Base-by-base conservation (phyloP, 495 filamentous ascomycete species). In the Astrothelium subdiscretum region DNA sequence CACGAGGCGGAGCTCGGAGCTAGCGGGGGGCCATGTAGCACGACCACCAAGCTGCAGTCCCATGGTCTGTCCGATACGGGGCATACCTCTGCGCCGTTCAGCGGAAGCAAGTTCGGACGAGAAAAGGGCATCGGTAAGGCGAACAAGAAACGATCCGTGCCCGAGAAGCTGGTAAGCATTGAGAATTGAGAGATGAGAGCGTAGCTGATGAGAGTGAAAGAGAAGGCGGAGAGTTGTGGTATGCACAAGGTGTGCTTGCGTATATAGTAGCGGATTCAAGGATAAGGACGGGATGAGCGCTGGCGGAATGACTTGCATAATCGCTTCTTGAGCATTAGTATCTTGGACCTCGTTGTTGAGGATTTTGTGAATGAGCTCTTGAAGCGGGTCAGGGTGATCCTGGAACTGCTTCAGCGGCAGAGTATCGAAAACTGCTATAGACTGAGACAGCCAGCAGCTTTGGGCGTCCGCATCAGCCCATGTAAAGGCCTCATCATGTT, bases 11-110 rank as follows among this genome's bases (percentile, higher is more conserved):
- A 98, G 76, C 68, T 98, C 94, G 4, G 91, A 96, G 71, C 88
- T 94, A 32, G 91, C 90, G 8, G 94, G 92, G 27, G 92, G 92
- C 94, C 92, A 97, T 29, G 79, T 88, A 54, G 88, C 83, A 62
- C 90, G 80, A 20, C 78, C 42, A 8, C 87, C 88, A 1, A 97
- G 73, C 11, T 88, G 85, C 40, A 97, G 77, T 1, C 94, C 94
- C 76, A 95, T 92, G 54, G 79, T 78, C 10, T 85, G 86, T 12
- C 87, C 86, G 35, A 79, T 83, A 3, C 87, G 81, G 18, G 87
- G 79, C 24, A 85, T 82, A 3, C 89, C 88, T 18, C 79, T 70
- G 54, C 81, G 80, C 58, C 87, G 80, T 65, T 96, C 90, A 38
- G 90, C 88, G 22, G 86, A 87, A 57, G 86, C 83, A 58, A 91